A percentile compares a stretch with the other conserved stretches of the same genome.
These are phyloP conservation scores for Schizonepeta tenuifolia DNA, from an alignment of 257 asterid species.

Conservation along the genomic window DNA sequence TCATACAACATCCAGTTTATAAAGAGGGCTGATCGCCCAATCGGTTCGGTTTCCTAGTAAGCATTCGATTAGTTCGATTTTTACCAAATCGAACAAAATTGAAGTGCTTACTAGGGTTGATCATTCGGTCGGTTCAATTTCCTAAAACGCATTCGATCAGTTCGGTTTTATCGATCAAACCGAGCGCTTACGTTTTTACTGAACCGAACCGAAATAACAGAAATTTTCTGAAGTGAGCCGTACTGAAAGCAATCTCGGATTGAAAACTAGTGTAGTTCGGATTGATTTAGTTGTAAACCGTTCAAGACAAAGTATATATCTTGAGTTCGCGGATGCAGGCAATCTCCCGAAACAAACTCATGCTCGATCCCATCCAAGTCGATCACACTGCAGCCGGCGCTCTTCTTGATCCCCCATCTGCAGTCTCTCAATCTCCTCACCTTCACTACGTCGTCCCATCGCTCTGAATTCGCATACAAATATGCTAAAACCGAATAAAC, in stretches of 20 bases:
- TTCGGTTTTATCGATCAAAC: too few species aligned
- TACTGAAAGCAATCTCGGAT: background rate
- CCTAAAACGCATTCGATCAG: background rate
- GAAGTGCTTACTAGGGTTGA: background rate
- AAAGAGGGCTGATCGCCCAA: background rate
- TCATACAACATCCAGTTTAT: background rate
- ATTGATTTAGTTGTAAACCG: constrained; percentile 52
- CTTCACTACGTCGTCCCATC: constrained; percentile 77
- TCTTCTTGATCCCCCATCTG: constrained; percentile 55
- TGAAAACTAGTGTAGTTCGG: constrained; percentile 34
- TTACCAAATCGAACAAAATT: too few species aligned
- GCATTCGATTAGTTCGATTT: too few species aligned
- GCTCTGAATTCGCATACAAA: constrained; percentile 62
- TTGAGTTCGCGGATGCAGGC: constrained; percentile 54
- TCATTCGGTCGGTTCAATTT: background rate
- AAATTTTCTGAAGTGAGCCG: background rate
- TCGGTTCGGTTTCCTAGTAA: too few species aligned
- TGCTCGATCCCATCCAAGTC: constrained; percentile 60
- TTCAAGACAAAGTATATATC: constrained; percentile 54
- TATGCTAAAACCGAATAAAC: constrained; percentile 72
- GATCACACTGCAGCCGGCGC: constrained; percentile 80
- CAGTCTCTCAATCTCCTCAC: constrained; percentile 65
- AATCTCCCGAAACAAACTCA: constrained; percentile 86
- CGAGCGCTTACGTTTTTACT: too few species aligned
- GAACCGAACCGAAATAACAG: background rate